Conservation (phyloP, 192 early-diverging fungal species). For the Backusella macrospora region DNA sequence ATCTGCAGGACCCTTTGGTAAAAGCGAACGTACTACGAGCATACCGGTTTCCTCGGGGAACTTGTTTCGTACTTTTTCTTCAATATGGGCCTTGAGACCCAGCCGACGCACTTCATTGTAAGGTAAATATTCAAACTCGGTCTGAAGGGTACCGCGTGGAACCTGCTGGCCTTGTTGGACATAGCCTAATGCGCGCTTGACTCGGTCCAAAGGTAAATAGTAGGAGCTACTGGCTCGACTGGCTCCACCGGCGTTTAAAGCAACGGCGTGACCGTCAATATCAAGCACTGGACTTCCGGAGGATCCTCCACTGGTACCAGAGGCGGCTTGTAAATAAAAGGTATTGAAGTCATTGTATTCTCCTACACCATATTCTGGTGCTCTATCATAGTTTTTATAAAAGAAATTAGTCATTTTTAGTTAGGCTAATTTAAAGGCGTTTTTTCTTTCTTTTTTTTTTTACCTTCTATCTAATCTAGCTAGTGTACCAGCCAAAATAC, state of each 20-base stretch:
- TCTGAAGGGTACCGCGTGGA: constrained; percentile 75
- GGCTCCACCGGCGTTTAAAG: constrained; percentile 71
- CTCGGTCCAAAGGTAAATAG: constrained; percentile 78
- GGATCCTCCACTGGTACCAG: constrained; percentile 75
- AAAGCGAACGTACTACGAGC: constrained; percentile 61
- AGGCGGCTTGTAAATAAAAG: constrained; percentile 79
- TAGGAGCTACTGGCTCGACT: constrained; percentile 70
- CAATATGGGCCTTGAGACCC: constrained; percentile 67
- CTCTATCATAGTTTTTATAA: constrained; percentile 43
- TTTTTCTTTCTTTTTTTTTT: constrained; percentile 18
- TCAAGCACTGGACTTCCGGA: constrained; percentile 81
- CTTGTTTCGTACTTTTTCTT: constrained; percentile 61
- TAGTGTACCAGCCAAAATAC: constrained; percentile 73
- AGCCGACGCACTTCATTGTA: constrained; percentile 77
- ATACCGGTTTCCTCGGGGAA: constrained; percentile 73
- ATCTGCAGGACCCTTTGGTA: constrained; percentile 73
- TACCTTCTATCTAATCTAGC: constrained; percentile 70
- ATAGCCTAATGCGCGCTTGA: constrained; percentile 62
- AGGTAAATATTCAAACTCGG: constrained; percentile 66
- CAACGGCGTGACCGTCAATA: constrained; percentile 76
- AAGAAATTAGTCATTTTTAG: constrained; percentile 9
- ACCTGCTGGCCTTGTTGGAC: constrained; percentile 59
- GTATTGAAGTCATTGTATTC: constrained; percentile 84
- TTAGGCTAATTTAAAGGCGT: neutral
- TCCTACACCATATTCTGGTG: constrained; percentile 68